Percentiles rank a stretch among this genome's conserved stretches.
phyloP scores from a whole-genome alignment of 2,329 filamentous ascomycete species.

The Aspergillus felis region DNA sequence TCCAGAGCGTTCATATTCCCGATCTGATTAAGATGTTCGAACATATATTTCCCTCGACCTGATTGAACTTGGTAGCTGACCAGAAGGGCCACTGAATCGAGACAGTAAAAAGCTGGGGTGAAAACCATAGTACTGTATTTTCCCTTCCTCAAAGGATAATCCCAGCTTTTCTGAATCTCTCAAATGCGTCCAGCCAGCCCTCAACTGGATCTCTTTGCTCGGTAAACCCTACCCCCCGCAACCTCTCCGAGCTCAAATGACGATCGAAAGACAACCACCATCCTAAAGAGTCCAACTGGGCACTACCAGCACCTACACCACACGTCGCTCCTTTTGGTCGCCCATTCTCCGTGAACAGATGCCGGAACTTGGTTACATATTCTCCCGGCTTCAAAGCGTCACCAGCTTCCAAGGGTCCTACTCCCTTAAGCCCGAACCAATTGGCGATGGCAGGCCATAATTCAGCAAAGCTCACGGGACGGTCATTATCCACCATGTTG shows the following conservation, averaged over 20 bases:
- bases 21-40: too few relatives aligned
- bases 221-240: slow-evolving; percentile 31
- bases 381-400: slow-evolving; percentile 11
- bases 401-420: slow-evolving; percentile 11
- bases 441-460: slow-evolving; percentile 25
- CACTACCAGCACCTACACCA: slow-evolving; percentile 37
- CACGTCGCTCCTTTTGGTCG: slow-evolving; percentile 20
- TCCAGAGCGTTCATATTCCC: too few relatives aligned
- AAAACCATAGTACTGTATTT: too few relatives aligned
- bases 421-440: slow-evolving; percentile 29
- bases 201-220: too few relatives aligned
- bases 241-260: slow-evolving; percentile 42
- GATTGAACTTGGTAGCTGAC: too few relatives aligned
- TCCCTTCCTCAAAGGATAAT: too few relatives aligned
- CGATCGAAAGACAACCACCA: slow-evolving; percentile 49
- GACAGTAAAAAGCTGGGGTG: too few relatives aligned
- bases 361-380: slow-evolving; percentile 24
- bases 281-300: slow-evolving; percentile 44
- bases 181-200: too few relatives aligned
- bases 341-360: slow-evolving; percentile 26
- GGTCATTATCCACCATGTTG: slow-evolving; percentile 26
- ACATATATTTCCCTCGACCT: too few relatives aligned
- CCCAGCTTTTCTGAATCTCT: too few relatives aligned
- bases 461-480: slow-evolving; percentile 20
- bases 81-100: too few relatives aligned